These are phyloP conservation scores for Nakaseomyces nivariensis DNA, from an alignment of 1,139 yeast genomes.

Conservation along the genomic window DNA sequence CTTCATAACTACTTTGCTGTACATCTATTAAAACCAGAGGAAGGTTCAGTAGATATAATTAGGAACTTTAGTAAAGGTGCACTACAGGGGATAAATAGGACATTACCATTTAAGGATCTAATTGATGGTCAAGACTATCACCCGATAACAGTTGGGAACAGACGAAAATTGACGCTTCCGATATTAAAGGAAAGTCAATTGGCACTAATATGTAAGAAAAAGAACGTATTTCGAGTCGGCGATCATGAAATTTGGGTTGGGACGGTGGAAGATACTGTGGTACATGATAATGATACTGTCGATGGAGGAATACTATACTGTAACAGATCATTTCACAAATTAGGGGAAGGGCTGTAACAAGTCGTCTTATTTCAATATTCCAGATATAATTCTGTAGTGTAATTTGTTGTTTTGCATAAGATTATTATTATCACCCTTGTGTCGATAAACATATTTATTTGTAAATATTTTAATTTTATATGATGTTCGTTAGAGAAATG, in stretches of 20 bases:
- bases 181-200: conserved; percentile 49
- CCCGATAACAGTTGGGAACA: conserved; percentile 12
- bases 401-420: neutral
- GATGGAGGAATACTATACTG: conserved; percentile 60
- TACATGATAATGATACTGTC: conserved; percentile 28
- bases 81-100: conserved; percentile 12
- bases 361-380: too few species aligned
- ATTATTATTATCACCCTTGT: neutral
- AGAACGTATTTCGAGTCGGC: conserved; percentile 47
- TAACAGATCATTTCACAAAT: conserved; percentile 47
- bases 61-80: conserved; percentile 54
- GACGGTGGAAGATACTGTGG: conserved; percentile 44
- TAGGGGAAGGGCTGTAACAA: conserved; percentile 33
- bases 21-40: conserved; percentile 60
- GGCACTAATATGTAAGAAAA: conserved; percentile 53
- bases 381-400: too few species aligned
- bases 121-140: conserved; percentile 25
- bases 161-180: conserved; percentile 38
- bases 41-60: conserved; percentile 43
- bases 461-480: too few species aligned
- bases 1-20: conserved; percentile 49
- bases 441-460: too few species aligned
- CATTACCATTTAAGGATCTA: conserved; percentile 38
- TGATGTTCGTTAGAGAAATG: too few species aligned
- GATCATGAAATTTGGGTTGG: conserved; percentile 89